Conservation (phyloP, 768 basidiomycete genomes). For the Collybia sordida region DNA sequence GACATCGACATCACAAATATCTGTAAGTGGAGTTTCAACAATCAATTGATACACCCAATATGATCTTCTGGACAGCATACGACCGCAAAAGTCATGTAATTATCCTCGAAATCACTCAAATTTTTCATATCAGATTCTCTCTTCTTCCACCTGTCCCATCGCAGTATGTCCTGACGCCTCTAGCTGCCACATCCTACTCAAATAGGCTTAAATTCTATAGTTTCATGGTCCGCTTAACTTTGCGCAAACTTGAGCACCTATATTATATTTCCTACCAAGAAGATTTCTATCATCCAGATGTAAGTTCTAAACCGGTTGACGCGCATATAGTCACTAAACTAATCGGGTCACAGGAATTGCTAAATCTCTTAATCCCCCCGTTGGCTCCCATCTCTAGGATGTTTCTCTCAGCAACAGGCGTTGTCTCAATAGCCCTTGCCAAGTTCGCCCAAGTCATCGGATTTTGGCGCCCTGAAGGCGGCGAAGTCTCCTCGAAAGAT, state of each 20-base stretch:
- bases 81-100: constrained; percentile 39
- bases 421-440: constrained; percentile 18
- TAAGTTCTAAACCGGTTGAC: constrained; percentile 7
- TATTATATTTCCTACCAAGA: constrained; percentile 56
- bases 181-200: no score
- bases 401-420: constrained; percentile 13
- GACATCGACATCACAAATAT: constrained; percentile 39
- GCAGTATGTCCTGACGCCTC: background rate
- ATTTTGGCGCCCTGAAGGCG: constrained; percentile 20
- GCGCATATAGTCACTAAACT: constrained; percentile 6
- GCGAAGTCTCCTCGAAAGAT: background rate
- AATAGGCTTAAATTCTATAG: constrained; percentile 20
- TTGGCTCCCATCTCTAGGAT: constrained; percentile 16
- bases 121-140: constrained; percentile 50
- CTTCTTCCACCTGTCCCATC: constrained; percentile 44
- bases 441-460: constrained; percentile 28
- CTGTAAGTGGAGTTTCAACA: constrained; percentile 29
- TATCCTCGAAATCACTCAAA: constrained; percentile 53
- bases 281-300: constrained; percentile 36
- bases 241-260: constrained; percentile 39
- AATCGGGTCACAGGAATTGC: constrained; percentile 17
- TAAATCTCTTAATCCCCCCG: constrained; percentile 19
- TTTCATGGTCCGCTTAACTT: constrained; percentile 48
- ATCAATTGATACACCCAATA: background rate
- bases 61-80: constrained; percentile 37